Conservation (phyloP, 495 filamentous ascomycete species). For the Hyaloscypha bicolor region DNA sequence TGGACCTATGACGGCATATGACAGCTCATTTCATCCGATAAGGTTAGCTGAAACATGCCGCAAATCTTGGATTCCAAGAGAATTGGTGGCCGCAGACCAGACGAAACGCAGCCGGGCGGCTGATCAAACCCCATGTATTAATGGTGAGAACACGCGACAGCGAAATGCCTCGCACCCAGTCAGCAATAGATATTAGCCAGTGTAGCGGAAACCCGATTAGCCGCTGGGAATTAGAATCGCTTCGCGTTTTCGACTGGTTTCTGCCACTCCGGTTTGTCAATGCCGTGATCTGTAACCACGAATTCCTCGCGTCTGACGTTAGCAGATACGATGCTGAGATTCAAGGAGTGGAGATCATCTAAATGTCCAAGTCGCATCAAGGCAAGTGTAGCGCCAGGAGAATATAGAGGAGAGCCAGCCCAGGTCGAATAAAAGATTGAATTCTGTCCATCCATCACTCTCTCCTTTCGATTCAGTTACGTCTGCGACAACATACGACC, state of each 20-base stretch:
- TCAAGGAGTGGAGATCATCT: slow-evolving; percentile 8
- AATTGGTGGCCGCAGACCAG: slow-evolving; percentile 1
- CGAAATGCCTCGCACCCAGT: background rate
- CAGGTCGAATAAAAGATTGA: background rate
- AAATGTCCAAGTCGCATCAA: slow-evolving; percentile 9
- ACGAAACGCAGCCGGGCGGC: slow-evolving; percentile 7
- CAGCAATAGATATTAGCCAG: too few species aligned
- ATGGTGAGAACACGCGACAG: background rate
- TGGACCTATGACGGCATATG: too few species aligned
- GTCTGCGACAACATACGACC: slow-evolving; percentile 14
- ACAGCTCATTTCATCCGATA: background rate
- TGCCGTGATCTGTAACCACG: slow-evolving; percentile 14
- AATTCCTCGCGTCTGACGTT: slow-evolving; percentile 1
- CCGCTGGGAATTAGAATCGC: slow-evolving; percentile 9
- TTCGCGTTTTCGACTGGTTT: slow-evolving; percentile 1
- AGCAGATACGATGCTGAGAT: slow-evolving; percentile 3
- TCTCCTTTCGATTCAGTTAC: slow-evolving; percentile 1
- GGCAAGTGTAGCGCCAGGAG: slow-evolving; percentile 1
- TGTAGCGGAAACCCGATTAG: background rate
- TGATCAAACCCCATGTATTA: slow-evolving; percentile 8
- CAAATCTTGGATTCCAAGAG: background rate
- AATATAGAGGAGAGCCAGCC: slow-evolving; percentile 13
- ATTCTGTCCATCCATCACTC: background rate
- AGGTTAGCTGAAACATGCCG: background rate
- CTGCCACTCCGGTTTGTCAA: background rate